Evolutionary conservation across 2,329 filamentous ascomycete genomes (phyloP).

Genomic region (Chrysosporium keratinophilum): DNA sequence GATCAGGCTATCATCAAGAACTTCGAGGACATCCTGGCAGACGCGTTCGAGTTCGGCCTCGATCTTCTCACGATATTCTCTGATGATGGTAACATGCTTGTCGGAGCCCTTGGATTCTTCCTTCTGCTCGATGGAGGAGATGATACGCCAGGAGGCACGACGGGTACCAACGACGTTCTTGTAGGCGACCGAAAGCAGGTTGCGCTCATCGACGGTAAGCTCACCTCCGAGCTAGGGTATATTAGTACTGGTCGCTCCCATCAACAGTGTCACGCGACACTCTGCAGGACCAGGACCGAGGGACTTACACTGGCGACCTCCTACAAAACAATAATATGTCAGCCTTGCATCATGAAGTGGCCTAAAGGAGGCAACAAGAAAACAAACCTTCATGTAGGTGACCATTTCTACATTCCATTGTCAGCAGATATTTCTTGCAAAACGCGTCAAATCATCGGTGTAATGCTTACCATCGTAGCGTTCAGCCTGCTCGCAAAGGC

Average conservation of each 20-base stretch:
- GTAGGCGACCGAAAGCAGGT: conserved; percentile 97
- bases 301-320: conserved; percentile 81
- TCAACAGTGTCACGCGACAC: conserved; percentile 14
- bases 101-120: conserved; percentile 97
- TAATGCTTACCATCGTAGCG: conserved; percentile 84
- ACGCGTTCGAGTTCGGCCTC: conserved; percentile 95
- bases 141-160: conserved; percentile 98
- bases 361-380: background rate
- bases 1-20: conserved; percentile 85
- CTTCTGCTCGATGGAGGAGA: conserved; percentile 99
- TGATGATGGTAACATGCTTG: conserved; percentile 87
- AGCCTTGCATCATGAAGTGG: conserved; percentile 6
- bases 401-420: conserved; percentile 63
- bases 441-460: conserved; percentile 8
- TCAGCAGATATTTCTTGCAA: background rate
- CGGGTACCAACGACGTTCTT: conserved; percentile 99
- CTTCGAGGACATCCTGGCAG: conserved; percentile 94
- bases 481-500: conserved; percentile 99
- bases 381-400: conserved; percentile 84
- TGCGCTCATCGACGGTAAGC: conserved; percentile 61
- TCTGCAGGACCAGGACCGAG: conserved; percentile 10
- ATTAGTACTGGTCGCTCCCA: conserved; percentile 15
- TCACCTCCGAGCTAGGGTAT: conserved; percentile 51
- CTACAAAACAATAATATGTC: conserved; percentile 34
- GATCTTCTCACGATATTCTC: conserved; percentile 97